Evolutionary conservation across 805 yeast genomes (phyloP).

Genomic region (Clavispora vitiphila): DNA sequence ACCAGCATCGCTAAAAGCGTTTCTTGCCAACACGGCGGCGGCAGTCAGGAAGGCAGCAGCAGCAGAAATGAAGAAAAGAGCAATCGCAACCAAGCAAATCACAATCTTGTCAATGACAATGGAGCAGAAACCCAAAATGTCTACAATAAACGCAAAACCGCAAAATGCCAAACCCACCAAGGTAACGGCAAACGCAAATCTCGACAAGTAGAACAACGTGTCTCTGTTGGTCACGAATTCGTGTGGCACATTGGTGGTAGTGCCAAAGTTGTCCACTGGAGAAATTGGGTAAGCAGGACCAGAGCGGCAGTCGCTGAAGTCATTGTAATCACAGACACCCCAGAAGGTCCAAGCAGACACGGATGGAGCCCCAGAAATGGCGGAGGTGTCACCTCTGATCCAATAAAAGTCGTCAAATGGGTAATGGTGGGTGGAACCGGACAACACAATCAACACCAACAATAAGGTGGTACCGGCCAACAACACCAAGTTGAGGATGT

Average conservation of each 20-base stretch:
- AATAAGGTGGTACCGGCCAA: conserved; percentile 43
- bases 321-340: conserved; percentile 55
- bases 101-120: conserved; percentile 49
- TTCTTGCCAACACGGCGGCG: conserved; percentile 66
- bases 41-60: conserved; percentile 75
- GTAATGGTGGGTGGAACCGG: conserved; percentile 17
- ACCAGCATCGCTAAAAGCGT: conserved; percentile 53
- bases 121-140: conserved; percentile 54
- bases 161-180: conserved; percentile 57
- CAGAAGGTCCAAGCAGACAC: conserved; percentile 79
- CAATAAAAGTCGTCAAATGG: conserved; percentile 60
- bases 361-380: conserved; percentile 44
- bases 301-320: conserved; percentile 48
- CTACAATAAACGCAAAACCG: conserved; percentile 56
- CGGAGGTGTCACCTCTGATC: conserved; percentile 69
- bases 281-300: conserved; percentile 85
- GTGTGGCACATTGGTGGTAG: conserved; percentile 46
- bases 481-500: conserved; percentile 33
- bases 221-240: conserved; percentile 51
- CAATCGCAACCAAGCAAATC: conserved; percentile 47
- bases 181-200: conserved; percentile 61
- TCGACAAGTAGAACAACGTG: conserved; percentile 57
- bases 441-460: conserved; percentile 42
- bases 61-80: conserved; percentile 50
- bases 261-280: conserved; percentile 68